Conservation (phyloP, 805 yeast species). For the Yamadazyma ubonensis region DNA sequence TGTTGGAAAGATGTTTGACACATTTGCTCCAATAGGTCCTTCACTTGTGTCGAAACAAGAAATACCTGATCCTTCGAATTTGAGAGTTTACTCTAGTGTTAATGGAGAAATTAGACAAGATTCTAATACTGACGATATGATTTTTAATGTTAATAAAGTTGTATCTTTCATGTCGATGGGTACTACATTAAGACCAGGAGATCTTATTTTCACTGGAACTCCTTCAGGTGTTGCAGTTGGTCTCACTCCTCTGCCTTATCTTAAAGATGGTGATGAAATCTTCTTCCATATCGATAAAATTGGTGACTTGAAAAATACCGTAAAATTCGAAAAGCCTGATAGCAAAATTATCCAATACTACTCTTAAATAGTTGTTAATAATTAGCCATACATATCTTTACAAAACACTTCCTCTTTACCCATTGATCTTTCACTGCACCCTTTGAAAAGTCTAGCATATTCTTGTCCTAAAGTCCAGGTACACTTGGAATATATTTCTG, state of each 20-base stretch:
- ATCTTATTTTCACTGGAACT: conserved; percentile 55
- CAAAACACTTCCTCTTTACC: conserved; percentile 15
- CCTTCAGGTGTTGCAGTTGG: conserved; percentile 58
- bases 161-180: conserved; percentile 51
- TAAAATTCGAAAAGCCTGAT: conserved; percentile 24
- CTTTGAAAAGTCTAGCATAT: conserved; percentile 12
- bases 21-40: conserved; percentile 60
- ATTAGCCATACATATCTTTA: conserved; percentile 13
- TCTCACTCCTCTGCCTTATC: conserved; percentile 35
- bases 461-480: conserved; percentile 10
- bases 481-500: conserved; percentile 9
- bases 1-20: conserved; percentile 53
- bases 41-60: conserved; percentile 41
- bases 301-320: conserved; percentile 42
- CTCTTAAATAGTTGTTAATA: neutral
- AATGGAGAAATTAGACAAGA: conserved; percentile 50
- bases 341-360: conserved; percentile 44
- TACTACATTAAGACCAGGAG: conserved; percentile 53
- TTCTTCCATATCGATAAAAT: conserved; percentile 42
- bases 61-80: conserved; percentile 30
- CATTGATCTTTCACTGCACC: conserved; percentile 14
- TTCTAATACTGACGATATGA: conserved; percentile 47
- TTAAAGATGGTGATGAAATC: conserved; percentile 45
- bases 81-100: conserved; percentile 39
- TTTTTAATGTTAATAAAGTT: conserved; percentile 43